phyloP scores from a whole-genome alignment of 1,284 basidiomycete genomes.

The Ganoderma meredithae region DNA sequence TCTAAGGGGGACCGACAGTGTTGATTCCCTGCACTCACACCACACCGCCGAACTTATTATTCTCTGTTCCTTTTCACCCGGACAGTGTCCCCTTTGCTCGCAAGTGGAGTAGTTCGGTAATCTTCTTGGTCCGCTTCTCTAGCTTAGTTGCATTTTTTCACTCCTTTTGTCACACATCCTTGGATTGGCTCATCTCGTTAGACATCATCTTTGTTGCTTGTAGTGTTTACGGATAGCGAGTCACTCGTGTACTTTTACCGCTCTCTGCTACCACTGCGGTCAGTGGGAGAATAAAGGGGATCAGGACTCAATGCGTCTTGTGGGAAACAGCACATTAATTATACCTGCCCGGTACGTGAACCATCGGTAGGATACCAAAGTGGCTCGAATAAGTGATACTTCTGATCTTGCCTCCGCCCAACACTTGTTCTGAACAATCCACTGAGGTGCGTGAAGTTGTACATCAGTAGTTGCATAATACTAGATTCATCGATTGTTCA shows the following conservation, averaged over 20 bases:
- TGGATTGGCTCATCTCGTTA: constrained; percentile 14
- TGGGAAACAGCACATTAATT: not conserved
- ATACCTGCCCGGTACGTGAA: not conserved
- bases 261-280: constrained; percentile 28
- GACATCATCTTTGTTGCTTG: constrained; percentile 13
- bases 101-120: constrained; percentile 9
- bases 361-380: not conserved
- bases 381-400: not conserved
- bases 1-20: constrained; percentile 52
- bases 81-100: constrained; percentile 12
- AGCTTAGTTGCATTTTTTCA: constrained; percentile 10
- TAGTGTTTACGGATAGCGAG: constrained; percentile 22
- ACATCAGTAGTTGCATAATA: not conserved
- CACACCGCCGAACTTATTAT: not conserved
- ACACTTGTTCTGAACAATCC: constrained; percentile 5
- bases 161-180: constrained; percentile 4
- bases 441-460: not conserved
- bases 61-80: constrained; percentile 4
- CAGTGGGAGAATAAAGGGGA: constrained; percentile 36
- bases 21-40: not conserved
- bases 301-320: constrained; percentile 21
- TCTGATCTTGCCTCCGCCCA: not conserved
- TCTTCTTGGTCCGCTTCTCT: constrained; percentile 7
- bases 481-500: not conserved
- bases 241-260: constrained; percentile 33